Evolutionary conservation across 306 rosid species (phyloP).

Genomic region (Malus asiatica): DNA sequence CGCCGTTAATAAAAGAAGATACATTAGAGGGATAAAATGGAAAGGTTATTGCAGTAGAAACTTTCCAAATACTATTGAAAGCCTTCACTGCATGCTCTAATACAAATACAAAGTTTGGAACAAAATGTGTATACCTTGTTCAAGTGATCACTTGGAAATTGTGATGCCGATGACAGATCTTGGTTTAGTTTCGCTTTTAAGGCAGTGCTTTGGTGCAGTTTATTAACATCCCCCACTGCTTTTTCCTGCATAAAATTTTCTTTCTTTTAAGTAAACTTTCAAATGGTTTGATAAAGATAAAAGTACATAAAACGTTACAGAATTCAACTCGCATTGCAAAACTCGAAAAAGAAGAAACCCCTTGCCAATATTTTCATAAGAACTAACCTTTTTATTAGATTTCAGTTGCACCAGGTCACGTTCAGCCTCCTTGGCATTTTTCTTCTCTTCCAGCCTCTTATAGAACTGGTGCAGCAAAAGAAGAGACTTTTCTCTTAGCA

Average conservation of each 20-base stretch:
- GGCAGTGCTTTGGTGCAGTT: constrained; percentile 29
- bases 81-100: background rate
- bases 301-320: background rate
- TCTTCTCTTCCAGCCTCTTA: constrained; percentile 55
- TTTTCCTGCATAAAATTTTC: constrained; percentile 36
- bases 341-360: background rate
- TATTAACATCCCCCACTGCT: constrained; percentile 28
- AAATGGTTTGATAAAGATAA: background rate
- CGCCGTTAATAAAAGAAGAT: background rate
- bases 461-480: constrained; percentile 48
- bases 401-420: constrained; percentile 39
- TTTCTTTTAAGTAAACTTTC: background rate
- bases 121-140: constrained; percentile 41
- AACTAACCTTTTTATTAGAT: constrained; percentile 42
- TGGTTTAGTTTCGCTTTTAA: constrained; percentile 37
- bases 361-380: background rate
- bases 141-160: constrained; percentile 21
- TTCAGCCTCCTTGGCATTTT: constrained; percentile 43
- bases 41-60: background rate
- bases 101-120: background rate
- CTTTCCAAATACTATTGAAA: background rate
- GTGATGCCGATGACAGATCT: constrained; percentile 27
- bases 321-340: background rate
- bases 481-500: background rate
- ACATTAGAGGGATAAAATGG: background rate